These are phyloP conservation scores for Melastoma malabathricum DNA, from an alignment of 345 rosid species.

Conservation along the genomic window DNA sequence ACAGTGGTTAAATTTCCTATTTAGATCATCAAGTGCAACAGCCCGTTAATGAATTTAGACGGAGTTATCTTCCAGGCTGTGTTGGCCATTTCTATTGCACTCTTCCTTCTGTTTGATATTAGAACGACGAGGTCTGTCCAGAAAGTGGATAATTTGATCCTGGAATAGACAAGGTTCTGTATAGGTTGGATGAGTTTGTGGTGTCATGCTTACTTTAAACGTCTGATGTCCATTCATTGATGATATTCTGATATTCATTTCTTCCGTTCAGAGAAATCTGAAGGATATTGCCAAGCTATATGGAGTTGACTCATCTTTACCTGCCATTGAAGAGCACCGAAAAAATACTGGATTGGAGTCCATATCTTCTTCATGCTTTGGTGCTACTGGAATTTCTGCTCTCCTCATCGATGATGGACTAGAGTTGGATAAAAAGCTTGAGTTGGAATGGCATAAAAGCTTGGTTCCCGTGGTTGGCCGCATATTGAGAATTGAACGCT, in stretches of 20 bases:
- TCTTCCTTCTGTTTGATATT: too few relatives aligned
- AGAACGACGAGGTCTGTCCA: too few relatives aligned
- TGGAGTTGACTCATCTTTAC: slow-evolving; percentile 45
- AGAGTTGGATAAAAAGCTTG: slow-evolving; percentile 58
- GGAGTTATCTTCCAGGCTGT: too few relatives aligned
- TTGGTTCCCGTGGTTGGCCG: slow-evolving; percentile 65
- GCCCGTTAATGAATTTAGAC: too few relatives aligned
- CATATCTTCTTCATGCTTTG: slow-evolving; percentile 47
- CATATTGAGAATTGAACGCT: slow-evolving; percentile 60
- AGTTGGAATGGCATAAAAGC: slow-evolving; percentile 52
- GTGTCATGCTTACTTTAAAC: background rate
- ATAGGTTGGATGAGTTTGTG: too few relatives aligned
- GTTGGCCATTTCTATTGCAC: too few relatives aligned
- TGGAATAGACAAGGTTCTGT: too few relatives aligned
- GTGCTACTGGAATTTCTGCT: slow-evolving; percentile 63
- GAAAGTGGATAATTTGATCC: too few relatives aligned
- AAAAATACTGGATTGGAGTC: slow-evolving; percentile 37
- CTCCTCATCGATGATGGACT: slow-evolving; percentile 86
- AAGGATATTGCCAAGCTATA: slow-evolving; percentile 61
- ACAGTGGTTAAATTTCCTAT: too few relatives aligned
- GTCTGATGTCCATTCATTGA: background rate
- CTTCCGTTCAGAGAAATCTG: slow-evolving; percentile 56
- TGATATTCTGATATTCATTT: background rate
- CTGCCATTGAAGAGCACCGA: slow-evolving; percentile 59
- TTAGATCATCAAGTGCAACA: too few relatives aligned